Evolutionary conservation across 1,139 yeast genomes (phyloP).

Genomic region (Groenewaldozyma sp.): DNA sequence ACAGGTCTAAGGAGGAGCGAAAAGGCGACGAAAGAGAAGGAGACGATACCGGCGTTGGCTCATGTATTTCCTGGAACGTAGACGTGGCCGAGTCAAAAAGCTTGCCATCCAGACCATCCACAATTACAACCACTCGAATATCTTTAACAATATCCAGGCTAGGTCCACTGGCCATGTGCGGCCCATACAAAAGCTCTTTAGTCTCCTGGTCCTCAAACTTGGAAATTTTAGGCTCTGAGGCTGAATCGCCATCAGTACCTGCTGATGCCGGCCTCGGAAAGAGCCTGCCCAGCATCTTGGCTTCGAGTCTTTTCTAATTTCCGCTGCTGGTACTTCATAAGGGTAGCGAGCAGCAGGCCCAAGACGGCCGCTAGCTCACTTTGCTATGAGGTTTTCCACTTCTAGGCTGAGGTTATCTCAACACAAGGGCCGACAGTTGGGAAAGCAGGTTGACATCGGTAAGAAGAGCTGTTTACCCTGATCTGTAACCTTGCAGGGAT

Average conservation of each 20-base stretch:
- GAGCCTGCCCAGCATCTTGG: slow-evolving; percentile 16
- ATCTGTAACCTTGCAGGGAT: too few relatives aligned
- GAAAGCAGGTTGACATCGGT: too few relatives aligned
- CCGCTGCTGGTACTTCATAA: too few relatives aligned
- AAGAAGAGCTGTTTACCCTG: too few relatives aligned
- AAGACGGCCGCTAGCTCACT: too few relatives aligned
- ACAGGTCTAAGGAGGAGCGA: neutral
- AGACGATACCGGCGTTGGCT: neutral
- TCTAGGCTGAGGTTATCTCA: too few relatives aligned
- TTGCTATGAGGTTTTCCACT: too few relatives aligned
- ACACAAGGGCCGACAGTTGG: too few relatives aligned
- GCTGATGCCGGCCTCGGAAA: slow-evolving; percentile 9
- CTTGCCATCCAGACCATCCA: neutral
- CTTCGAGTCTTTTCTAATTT: too few relatives aligned
- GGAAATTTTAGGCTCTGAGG: slow-evolving; percentile 12
- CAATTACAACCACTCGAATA: slow-evolving; percentile 19
- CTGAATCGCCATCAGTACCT: slow-evolving; percentile 6
- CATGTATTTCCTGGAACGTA: neutral
- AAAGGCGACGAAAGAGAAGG: neutral
- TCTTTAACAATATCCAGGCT: slow-evolving; percentile 16
- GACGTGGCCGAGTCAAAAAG: neutral
- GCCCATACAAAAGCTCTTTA: slow-evolving; percentile 22
- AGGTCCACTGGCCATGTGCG: slow-evolving; percentile 9
- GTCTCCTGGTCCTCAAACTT: slow-evolving; percentile 24
- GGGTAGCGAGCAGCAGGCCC: too few relatives aligned